Conservation (phyloP, 495 filamentous ascomycete genomes). For the Podospora tetraspora region DNA sequence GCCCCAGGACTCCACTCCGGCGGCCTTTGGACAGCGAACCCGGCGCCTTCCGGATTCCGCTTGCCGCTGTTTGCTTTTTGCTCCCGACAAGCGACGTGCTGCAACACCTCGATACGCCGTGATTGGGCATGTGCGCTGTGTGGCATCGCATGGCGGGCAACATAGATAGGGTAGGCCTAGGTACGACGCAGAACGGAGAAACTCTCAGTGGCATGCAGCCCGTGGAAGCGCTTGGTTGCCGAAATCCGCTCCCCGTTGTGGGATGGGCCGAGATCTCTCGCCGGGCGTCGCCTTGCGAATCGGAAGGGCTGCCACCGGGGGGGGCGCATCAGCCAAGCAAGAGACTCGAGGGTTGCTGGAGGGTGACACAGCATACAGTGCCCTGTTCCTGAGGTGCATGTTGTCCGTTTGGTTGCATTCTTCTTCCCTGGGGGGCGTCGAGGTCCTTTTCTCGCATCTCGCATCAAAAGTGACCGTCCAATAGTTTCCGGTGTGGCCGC, state of each 20-base stretch:
- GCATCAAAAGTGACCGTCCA: neutral
- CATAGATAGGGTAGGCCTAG: neutral
- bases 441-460: neutral
- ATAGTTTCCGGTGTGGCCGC: neutral
- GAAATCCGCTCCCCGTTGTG: conserved; percentile 11
- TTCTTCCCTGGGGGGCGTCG: neutral
- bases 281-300: conserved; percentile 16
- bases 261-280: conserved; percentile 1
- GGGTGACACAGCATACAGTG: conserved; percentile 14
- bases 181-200: neutral
- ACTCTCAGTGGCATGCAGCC: neutral
- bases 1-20: neutral
- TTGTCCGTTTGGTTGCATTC: neutral
- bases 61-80: neutral
- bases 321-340: conserved; percentile 1
- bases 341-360: conserved; percentile 2
- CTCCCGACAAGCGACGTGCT: neutral
- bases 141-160: neutral
- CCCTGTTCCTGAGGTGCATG: neutral
- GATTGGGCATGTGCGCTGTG: neutral
- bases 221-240: conserved; percentile 11
- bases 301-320: conserved; percentile 17
- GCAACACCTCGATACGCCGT: neutral
- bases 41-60: neutral
- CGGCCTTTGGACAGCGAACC: neutral